Evolutionary conservation across 2,329 filamentous ascomycete genomes (phyloP).

Genomic region (Aspergillus pseudonomiae): DNA sequence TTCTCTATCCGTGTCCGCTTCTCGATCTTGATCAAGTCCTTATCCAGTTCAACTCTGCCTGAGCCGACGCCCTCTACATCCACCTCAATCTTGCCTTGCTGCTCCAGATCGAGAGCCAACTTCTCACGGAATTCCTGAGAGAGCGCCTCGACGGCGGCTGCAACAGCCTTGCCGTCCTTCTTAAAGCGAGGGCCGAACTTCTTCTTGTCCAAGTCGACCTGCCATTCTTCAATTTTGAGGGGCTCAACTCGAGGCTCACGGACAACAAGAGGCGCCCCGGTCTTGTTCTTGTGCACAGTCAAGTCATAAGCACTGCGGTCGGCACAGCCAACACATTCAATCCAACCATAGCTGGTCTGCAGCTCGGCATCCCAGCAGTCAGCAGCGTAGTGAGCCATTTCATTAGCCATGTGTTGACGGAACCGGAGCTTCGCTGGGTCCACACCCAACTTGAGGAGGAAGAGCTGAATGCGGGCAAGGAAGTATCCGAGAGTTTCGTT

Average conservation of each 20-base stretch:
- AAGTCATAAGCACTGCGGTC: slow-evolving; percentile 95
- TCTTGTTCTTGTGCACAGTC: slow-evolving; percentile 89
- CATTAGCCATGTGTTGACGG: slow-evolving; percentile 92
- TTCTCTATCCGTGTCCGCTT: slow-evolving; percentile 82
- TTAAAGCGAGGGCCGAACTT: slow-evolving; percentile 95
- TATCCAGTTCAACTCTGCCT: slow-evolving; percentile 77
- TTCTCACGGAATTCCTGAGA: slow-evolving; percentile 81
- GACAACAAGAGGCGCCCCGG: slow-evolving; percentile 81
- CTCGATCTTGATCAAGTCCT: slow-evolving; percentile 81
- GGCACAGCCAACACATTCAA: slow-evolving; percentile 96
- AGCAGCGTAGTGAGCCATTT: slow-evolving; percentile 90
- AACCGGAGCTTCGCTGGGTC: slow-evolving; percentile 89
- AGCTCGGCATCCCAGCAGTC: slow-evolving; percentile 99
- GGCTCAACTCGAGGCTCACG: slow-evolving; percentile 80
- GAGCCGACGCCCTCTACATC: slow-evolving; percentile 69
- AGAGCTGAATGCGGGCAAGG: slow-evolving; percentile 87
- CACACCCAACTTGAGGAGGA: slow-evolving; percentile 84
- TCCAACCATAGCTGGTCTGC: slow-evolving; percentile 90
- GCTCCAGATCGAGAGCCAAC: slow-evolving; percentile 72
- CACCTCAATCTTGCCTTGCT: slow-evolving; percentile 74
- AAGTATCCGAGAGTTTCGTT: slow-evolving; percentile 99
- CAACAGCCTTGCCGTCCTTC: slow-evolving; percentile 86
- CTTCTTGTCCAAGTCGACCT: slow-evolving; percentile 88
- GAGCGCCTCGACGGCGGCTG: slow-evolving; percentile 74
- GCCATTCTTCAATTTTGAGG: slow-evolving; percentile 80